Conservation (phyloP, 73 alveolate genomes). For the Tetrahymena thermophila region DNA sequence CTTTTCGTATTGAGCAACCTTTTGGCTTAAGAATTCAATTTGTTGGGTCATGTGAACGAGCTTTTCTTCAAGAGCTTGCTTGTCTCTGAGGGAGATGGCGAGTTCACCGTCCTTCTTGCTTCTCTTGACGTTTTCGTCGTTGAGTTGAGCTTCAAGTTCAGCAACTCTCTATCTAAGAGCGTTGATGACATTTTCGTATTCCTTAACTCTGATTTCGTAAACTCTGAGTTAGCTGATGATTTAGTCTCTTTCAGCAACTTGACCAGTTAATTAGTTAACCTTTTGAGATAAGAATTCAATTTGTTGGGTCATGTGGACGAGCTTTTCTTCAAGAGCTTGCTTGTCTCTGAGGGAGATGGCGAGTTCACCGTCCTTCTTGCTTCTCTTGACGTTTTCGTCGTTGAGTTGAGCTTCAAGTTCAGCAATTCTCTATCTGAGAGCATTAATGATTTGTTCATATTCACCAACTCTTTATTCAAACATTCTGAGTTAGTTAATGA, state of each 20-base stretch:
- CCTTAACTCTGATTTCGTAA: background rate
- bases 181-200: background rate
- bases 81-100: background rate
- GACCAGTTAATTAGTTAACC: background rate
- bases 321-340: slow-evolving; percentile 2
- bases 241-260: background rate
- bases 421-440: background rate
- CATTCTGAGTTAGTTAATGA: background rate
- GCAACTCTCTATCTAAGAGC: background rate
- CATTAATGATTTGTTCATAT: background rate
- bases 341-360: background rate
- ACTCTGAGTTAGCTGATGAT: background rate
- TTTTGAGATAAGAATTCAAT: background rate
- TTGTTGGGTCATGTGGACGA: background rate
- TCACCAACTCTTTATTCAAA: background rate
- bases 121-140: background rate
- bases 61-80: background rate
- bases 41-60: background rate
- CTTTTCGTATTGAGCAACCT: background rate
- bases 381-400: background rate
- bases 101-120: background rate
- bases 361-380: background rate
- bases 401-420: background rate
- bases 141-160: background rate
- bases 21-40: background rate